Base-by-base conservation (phyloP, 768 basidiomycete genomes). In the Lactifluus subvellereus region DNA sequence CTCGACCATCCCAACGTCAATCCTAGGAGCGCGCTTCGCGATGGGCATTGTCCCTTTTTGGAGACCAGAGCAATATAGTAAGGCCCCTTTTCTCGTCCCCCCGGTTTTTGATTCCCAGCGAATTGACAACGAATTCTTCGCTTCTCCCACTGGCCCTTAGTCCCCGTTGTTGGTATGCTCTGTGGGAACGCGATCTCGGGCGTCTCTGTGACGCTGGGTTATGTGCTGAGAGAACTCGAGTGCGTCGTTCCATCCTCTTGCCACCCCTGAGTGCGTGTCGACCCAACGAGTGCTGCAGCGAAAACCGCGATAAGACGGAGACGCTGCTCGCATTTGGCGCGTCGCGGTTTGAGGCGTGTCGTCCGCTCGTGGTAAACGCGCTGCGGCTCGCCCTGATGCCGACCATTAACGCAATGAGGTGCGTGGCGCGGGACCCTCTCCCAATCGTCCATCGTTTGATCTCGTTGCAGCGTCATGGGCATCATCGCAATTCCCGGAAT, bases 331-430 rank as follows among this genome's bases (percentile, higher is more conserved):
- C 92, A 0, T 91, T 92, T 63, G 93, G 93, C 1, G 94, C 91
- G 0, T 85, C 88, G 0, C 79, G 92, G 16, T 82, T 87, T 65
- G 93, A 94, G 71, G 94, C 92, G 0, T 92, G 88, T 70, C 80
- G 82, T 61, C 91, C 92, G 0, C 81, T 95, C 50, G 88, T 84
- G 0, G 80, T 82, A 2, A 88, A 92, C 55, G 91, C 89, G 0
- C 80, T 95, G n/a, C 82, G 85, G 52, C 77, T 93, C 30, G 87
- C 92, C 0, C 76, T 95, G 5, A 84, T 88, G 6, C 94, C 90
- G 0, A 87, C 84, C 6, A 85, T 95, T 69, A 95, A 89, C 69
- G 85, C 85, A 74, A 91, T 96, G 89, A 91, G 89, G 87, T 84
- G 43, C 45, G 75, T 61, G 18, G 11, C 14, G 9, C 33, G 22